Conservation (phyloP, 768 basidiomycete species). For the Rhodotorula sphaerocarpa region DNA sequence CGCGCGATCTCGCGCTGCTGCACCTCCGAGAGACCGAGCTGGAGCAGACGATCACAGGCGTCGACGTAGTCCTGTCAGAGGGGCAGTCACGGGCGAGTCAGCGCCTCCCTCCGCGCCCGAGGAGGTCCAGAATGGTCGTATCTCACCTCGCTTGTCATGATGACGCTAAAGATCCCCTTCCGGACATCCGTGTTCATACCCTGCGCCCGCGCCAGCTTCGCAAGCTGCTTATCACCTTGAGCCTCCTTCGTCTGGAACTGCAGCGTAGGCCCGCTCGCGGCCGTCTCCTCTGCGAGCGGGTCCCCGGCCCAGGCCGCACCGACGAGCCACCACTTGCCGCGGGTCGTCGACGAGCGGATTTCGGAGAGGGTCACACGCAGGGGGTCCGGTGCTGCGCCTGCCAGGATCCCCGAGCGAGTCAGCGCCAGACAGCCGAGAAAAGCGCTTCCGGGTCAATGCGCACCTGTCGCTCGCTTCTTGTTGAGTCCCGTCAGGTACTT, state of each 20-base stretch:
- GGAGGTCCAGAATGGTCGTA: conserved; percentile 45
- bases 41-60: conserved; percentile 79
- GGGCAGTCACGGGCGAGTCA: neutral
- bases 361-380: conserved; percentile 78
- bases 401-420: too few species aligned
- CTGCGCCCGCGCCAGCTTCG: conserved; percentile 80
- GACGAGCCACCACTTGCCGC: conserved; percentile 98
- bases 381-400: conserved; percentile 51
- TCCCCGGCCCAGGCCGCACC: conserved; percentile 94
- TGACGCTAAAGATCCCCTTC: conserved; percentile 76
- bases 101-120: neutral
- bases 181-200: conserved; percentile 99
- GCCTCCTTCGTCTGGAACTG: conserved; percentile 38
- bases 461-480: conserved; percentile 65
- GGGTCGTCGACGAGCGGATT: conserved; percentile 68
- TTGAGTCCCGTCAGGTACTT: conserved; percentile 68
- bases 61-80: conserved; percentile 78
- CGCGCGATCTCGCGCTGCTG: conserved; percentile 94
- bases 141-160: conserved; percentile 97
- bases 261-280: conserved; percentile 12
- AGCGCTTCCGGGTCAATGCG: conserved; percentile 19
- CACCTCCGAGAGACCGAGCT: conserved; percentile 71
- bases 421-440: neutral
- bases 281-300: conserved; percentile 60
- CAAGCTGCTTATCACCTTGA: conserved; percentile 45